Base-by-base conservation (phyloP, 495 filamentous ascomycete genomes). In the Aspergillus affinis region DNA sequence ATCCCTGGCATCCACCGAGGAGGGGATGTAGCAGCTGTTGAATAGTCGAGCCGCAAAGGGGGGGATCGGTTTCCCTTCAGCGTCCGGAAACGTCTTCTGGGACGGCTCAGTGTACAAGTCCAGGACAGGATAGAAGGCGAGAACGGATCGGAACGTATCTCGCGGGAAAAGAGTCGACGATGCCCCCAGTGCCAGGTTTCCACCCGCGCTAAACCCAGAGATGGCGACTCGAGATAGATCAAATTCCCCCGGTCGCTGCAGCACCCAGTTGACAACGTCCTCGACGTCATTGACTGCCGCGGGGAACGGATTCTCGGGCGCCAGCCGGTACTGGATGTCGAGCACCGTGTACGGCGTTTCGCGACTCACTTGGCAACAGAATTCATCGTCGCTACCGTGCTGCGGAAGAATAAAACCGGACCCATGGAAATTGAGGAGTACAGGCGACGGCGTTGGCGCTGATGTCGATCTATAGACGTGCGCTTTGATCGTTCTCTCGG, bases 271-370 rank as follows among this genome's bases (percentile, higher is more conserved):
- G 29, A 79, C 66, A 10, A 61, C 65, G 60, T 79, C 77, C 58
- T 81, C 74, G 36, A 83, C 88, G 61, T 95, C 91, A 44, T 95
- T 77, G 17, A 95, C 69, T 6, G 88, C 88, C 0, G 88, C 81
- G 17, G 90, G 90, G 70, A 94, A 94, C 0, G 89, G 82, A 62
- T 87, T 65, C 68, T 94, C 89, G 0, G 92, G 92, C 2, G 90
- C 84, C 3, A 95, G 81, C 10, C 91, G 83, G 72, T 96, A 96
- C 12, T 86, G 81, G 6, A 92, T 83, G 58, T 81, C 78, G 20
- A 81, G 54, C 18, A 79, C 77, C 6, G 72, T 73, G 59, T 78
- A 74, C 9, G 65, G 67, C 23, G 77, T 74, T 18, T 71, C 59
- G 8, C 53, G 60, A 55, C 70, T 72, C 54, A 81, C 56, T 27